Conservation (phyloP, 139 green algal genomes). For the Chlamydomonas urium region DNA sequence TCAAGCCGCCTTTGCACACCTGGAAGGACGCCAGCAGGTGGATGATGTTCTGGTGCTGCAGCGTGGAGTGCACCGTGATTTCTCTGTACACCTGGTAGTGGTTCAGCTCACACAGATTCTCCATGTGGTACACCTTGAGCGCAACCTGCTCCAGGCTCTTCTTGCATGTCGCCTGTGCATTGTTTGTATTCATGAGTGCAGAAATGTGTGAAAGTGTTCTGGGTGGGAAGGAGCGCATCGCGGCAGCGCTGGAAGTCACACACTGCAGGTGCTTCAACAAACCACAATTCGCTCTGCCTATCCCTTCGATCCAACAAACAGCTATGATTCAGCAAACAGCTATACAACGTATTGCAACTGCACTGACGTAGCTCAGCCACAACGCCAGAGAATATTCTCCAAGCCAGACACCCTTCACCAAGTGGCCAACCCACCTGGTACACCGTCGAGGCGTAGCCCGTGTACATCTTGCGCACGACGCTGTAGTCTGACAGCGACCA, state of each 20-base stretch:
- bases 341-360: no score
- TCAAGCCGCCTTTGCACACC: conserved; percentile 20
- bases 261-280: no score
- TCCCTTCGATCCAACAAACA: no score
- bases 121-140: conserved; percentile 52
- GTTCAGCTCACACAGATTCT: conserved; percentile 52
- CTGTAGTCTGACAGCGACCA: conserved; percentile 49
- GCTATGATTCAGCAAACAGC: no score
- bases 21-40: conserved; percentile 46
- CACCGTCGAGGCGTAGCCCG: conserved; percentile 53
- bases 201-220: not conserved
- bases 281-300: no score
- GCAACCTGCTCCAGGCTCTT: conserved; percentile 42
- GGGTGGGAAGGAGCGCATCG: not conserved
- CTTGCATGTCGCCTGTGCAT: conserved; percentile 49
- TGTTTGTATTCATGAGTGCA: not conserved
- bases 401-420: no score
- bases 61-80: conserved; percentile 45
- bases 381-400: no score
- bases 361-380: no score
- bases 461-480: conserved; percentile 58
- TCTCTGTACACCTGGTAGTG: conserved; percentile 53
- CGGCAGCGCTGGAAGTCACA: not conserved
- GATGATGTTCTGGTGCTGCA: conserved; percentile 61
- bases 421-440: no score